These are phyloP conservation scores for Blechomonas ayalai DNA, from an alignment of 208 protist species.

Conservation along the genomic window DNA sequence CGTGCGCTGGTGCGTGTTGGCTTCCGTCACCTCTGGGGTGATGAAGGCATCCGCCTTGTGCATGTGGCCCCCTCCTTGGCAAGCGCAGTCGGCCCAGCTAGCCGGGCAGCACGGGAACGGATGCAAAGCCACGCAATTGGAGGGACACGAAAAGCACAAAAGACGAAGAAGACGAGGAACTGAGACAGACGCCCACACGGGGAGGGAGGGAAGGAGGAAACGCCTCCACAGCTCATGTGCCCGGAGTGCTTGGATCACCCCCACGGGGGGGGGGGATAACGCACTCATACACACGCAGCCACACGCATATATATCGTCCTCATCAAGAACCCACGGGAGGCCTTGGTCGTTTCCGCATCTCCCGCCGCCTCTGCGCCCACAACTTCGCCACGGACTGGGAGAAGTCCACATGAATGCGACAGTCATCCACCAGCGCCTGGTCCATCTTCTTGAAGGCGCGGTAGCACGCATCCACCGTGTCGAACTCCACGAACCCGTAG, in stretches of 20 bases:
- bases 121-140: no score
- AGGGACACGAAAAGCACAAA: neutral
- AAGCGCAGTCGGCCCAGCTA: neutral
- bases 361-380: constrained; percentile 53
- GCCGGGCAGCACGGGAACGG: no score
- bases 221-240: no score
- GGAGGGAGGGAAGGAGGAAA: neutral
- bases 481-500: constrained; percentile 99
- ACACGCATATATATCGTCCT: constrained; percentile 1
- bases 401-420: constrained; percentile 98
- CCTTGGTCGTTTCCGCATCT: constrained; percentile 29
- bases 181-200: neutral
- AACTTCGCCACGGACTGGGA: constrained; percentile 94
- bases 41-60: constrained; percentile 6
- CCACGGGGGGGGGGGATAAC: constrained; percentile 7
- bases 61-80: neutral
- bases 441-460: constrained; percentile 96
- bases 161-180: neutral
- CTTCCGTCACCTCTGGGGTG: constrained; percentile 3
- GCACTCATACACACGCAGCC: neutral
- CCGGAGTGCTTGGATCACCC: no score
- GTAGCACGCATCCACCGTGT: constrained; percentile 81
- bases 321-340: neutral
- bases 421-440: constrained; percentile 97
- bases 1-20: constrained; percentile 9